phyloP scores from a whole-genome alignment of 805 yeast genomes.

The Blastobotrys peoriensis region DNA sequence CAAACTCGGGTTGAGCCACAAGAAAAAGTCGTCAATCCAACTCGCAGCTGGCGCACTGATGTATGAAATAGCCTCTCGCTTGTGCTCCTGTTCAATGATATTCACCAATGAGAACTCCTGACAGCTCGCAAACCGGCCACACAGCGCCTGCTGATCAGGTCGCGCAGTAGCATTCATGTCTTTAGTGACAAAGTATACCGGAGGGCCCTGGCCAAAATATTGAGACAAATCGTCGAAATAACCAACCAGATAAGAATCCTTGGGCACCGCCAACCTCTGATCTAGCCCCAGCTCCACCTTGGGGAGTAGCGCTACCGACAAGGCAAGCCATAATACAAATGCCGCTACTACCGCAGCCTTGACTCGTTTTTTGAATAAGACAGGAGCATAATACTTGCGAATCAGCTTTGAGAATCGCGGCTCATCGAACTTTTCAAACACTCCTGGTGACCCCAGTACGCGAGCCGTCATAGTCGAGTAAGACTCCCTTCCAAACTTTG shows the following conservation, averaged over 20 bases:
- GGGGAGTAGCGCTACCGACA: slow-evolving; percentile 68
- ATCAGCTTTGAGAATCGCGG: slow-evolving; percentile 39
- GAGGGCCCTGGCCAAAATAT: slow-evolving; percentile 84
- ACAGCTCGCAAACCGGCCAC: slow-evolving; percentile 87
- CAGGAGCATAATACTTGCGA: slow-evolving; percentile 50
- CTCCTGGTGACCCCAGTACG: slow-evolving; percentile 15
- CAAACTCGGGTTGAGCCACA: slow-evolving; percentile 80
- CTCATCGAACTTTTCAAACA: slow-evolving; percentile 22
- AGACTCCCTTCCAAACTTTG: slow-evolving; percentile 7
- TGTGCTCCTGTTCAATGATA: slow-evolving; percentile 76
- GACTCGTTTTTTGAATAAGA: slow-evolving; percentile 41
- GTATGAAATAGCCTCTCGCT: slow-evolving; percentile 56
- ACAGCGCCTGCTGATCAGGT: slow-evolving; percentile 61
- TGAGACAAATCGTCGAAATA: slow-evolving; percentile 73
- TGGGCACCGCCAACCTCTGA: slow-evolving; percentile 82
- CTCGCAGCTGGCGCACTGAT: slow-evolving; percentile 79
- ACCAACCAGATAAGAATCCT: slow-evolving; percentile 70
- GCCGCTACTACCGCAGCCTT: slow-evolving; percentile 44
- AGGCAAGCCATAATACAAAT: slow-evolving; percentile 58
- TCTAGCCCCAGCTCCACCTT: slow-evolving; percentile 72
- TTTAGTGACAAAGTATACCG: slow-evolving; percentile 77
- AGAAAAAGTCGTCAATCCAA: slow-evolving; percentile 88
- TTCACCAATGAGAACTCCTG: slow-evolving; percentile 72
- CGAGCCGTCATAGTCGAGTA: slow-evolving; percentile 17
- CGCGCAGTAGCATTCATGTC: slow-evolving; percentile 58